These are phyloP conservation scores for Fomitopsis serialis DNA, from an alignment of 768 basidiomycete species.

Conservation along the genomic window DNA sequence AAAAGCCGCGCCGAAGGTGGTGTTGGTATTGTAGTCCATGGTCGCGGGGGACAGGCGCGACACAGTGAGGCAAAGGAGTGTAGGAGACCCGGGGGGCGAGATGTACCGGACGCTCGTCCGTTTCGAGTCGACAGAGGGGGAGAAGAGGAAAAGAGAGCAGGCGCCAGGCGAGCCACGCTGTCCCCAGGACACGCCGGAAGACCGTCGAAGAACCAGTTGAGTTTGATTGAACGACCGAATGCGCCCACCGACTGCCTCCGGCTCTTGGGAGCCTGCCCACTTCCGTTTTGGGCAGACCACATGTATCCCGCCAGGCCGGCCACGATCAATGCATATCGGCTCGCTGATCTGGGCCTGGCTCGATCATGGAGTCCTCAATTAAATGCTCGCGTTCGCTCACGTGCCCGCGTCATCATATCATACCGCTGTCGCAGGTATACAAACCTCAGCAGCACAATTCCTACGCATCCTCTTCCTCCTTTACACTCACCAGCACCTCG, in stretches of 20 bases:
- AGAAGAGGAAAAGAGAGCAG: slow-evolving; percentile 7
- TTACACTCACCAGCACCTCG: neutral
- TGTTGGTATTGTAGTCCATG: slow-evolving; percentile 17
- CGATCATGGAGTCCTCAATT: too few relatives aligned
- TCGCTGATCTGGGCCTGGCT: too few relatives aligned
- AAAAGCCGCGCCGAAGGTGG: slow-evolving; percentile 57
- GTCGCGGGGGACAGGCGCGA: slow-evolving; percentile 1
- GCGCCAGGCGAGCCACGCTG: neutral
- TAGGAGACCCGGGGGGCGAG: neutral
- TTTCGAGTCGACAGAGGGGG: neutral
- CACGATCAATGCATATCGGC: too few relatives aligned
- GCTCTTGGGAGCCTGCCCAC: neutral
- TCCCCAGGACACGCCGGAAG: neutral
- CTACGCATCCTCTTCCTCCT: neutral
- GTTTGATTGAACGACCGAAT: neutral
- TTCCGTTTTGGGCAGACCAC: too few relatives aligned
- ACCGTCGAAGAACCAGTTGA: neutral
- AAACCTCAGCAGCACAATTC: too few relatives aligned
- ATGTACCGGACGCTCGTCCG: slow-evolving; percentile 10
- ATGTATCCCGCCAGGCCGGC: too few relatives aligned
- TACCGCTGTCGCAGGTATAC: too few relatives aligned
- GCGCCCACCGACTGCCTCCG: neutral
- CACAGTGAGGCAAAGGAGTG: neutral
- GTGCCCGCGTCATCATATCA: too few relatives aligned
- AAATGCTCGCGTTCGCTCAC: too few relatives aligned